Base-by-base conservation (phyloP, 768 basidiomycete species). In the Stropharia rugosoannulata region DNA sequence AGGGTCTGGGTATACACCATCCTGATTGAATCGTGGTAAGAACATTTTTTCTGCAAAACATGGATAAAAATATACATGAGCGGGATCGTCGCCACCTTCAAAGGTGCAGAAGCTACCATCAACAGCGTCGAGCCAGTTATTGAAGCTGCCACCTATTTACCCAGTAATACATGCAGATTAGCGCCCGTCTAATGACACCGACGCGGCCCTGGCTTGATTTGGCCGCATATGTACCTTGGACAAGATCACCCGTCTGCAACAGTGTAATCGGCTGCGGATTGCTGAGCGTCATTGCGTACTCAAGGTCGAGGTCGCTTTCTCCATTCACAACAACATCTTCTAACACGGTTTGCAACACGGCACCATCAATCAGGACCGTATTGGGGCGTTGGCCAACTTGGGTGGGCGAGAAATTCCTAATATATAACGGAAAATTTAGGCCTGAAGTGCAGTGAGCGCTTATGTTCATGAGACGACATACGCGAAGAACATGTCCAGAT, bases 301-400 rank as follows among this genome's bases (percentile, higher is more conserved):
- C n/a, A n/a, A 86, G 71, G 65, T 85, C 84, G 15, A 86, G 73
- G 58, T 83, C 73, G 18, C 81, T 79, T 63, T 86, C 83, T 47
- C 77, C 82, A 58, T 82, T 83, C n/a, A n/a, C n/a, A n/a, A n/a
- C n/a, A 64, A 72, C 72, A 16, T 70, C 71, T 58, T 69, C 63
- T 38, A 73, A 45, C 4, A 52, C 55, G 5, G 75, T 76, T 63
- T 83, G 82, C 4, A 76, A 71, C 27, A 77, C 69, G 27, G 80
- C 79, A 36, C 60, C 60, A 41, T 61, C 60, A n/a, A 64, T 64
- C 32, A 62, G 27, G 22, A 70, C 70, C 6, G 62, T 49, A 13
- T 64, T 67, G 12, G 77, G 78, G 5, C 67, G 64, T n/a, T 54
- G 55, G 1, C 75, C 77, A 25, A 75, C 69, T 37, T 73, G 68